phyloP scores from a whole-genome alignment of 139 green algal genomes.

The Coelastrella sp. region DNA sequence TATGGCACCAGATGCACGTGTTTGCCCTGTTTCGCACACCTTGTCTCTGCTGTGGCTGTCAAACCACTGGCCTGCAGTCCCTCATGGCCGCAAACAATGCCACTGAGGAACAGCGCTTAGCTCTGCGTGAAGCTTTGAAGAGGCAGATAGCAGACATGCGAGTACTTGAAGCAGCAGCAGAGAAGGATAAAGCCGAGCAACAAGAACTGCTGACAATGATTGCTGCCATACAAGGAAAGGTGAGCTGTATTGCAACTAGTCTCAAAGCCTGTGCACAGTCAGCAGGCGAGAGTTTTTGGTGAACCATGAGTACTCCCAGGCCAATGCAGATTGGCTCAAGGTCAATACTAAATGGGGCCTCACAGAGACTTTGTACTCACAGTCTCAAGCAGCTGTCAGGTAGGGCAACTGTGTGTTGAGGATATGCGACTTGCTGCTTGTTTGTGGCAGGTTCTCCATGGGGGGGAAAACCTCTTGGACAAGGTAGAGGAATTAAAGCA shows the following conservation, averaged over 20 bases:
- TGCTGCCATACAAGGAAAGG: constrained; percentile 74
- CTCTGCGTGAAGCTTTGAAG: constrained; percentile 61
- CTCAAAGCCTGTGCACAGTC: background rate
- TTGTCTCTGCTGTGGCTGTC: no score
- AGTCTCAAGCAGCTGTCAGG: background rate
- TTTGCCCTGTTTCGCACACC: no score
- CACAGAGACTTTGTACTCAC: no score
- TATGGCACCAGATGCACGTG: no score
- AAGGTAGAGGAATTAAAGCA: constrained; percentile 74
- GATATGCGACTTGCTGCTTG: background rate
- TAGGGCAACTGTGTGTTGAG: no score
- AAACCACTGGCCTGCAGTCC: constrained; percentile 38
- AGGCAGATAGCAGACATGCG: constrained; percentile 53
- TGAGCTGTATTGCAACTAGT: constrained; percentile 20
- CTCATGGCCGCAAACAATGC: constrained; percentile 58
- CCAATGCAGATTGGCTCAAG: background rate
- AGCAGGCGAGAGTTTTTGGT: background rate
- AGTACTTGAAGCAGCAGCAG: constrained; percentile 38
- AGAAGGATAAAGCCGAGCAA: constrained; percentile 58
- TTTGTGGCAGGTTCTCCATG: constrained; percentile 57
- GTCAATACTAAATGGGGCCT: no score
- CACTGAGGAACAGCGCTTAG: constrained; percentile 57
- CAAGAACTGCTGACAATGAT: constrained; percentile 51
- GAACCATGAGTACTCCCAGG: background rate
- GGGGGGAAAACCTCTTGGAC: constrained; percentile 56